Percentiles rank a stretch among this genome's conserved stretches.
Conservation (phyloP, 495 filamentous ascomycete genomes). For the Neurospora sp. region DNA sequence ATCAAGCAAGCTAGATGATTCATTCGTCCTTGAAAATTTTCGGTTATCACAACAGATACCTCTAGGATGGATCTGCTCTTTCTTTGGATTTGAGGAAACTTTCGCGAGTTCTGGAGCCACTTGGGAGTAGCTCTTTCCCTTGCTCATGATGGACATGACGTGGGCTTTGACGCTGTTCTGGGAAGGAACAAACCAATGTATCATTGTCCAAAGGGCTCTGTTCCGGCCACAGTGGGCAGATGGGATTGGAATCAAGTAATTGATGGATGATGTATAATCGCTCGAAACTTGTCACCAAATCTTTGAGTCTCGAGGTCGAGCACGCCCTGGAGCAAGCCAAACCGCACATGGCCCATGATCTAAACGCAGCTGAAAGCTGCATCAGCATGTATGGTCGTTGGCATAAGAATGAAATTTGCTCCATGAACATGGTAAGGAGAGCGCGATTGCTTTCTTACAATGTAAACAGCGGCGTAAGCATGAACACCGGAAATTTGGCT, state of each 20-base stretch:
- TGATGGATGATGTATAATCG: background rate
- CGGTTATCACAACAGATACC: background rate
- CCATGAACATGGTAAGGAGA: background rate
- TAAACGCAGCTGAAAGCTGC: background rate
- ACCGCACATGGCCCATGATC: background rate
- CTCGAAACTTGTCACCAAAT: background rate
- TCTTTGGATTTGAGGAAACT: background rate
- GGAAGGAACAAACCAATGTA: background rate
- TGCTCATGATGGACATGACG: background rate
- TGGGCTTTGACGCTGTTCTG: background rate
- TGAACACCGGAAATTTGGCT: background rate
- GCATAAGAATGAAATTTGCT: background rate
- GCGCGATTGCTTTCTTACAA: background rate
- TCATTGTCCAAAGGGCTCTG: background rate
- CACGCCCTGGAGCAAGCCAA: background rate
- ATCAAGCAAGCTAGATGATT: background rate
- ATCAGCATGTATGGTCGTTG: background rate
- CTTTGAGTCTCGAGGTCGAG: background rate
- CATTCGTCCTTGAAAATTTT: background rate
- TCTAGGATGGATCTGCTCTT: background rate
- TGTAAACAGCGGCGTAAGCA: background rate
- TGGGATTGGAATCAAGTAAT: background rate
- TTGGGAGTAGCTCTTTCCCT: background rate
- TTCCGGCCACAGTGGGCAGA: background rate
- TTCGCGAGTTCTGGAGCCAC: too few species aligned